A percentile compares a stretch with the other conserved stretches of the same genome.
Conservation (phyloP, 805 yeast genomes). For the Dipodascus geniculatus region DNA sequence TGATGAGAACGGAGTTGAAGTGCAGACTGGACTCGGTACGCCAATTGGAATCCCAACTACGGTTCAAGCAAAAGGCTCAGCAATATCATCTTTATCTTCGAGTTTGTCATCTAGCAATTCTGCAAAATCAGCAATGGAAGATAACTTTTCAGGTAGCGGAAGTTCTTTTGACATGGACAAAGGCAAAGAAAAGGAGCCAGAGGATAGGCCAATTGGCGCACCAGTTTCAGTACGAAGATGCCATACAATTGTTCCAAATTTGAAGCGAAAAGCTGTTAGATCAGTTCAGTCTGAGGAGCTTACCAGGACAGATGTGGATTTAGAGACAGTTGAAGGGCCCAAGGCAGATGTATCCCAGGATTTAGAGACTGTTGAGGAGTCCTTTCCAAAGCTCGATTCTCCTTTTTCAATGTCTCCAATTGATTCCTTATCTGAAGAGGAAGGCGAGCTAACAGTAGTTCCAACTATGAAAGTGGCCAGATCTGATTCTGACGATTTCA, state of each 20-base stretch:
- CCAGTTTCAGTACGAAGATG: background rate
- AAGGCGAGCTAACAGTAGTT: background rate
- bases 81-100: background rate
- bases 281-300: too few relatives aligned
- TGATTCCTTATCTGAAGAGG: background rate
- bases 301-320: too few relatives aligned
- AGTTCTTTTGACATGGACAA: too few relatives aligned
- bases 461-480: background rate
- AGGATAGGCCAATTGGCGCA: background rate
- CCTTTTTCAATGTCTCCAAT: background rate
- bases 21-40: background rate
- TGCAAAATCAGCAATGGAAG: background rate
- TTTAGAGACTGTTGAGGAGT: background rate
- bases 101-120: background rate
- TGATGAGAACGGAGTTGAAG: background rate
- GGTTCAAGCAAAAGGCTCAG: background rate
- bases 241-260: background rate
- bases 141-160: background rate
- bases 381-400: background rate
- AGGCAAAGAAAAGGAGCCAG: background rate
- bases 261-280: background rate
- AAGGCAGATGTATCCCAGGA: too few relatives aligned
- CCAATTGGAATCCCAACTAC: background rate
- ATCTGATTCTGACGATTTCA: slow-evolving; percentile 2
- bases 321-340: too few relatives aligned